A percentile compares a stretch with the other conserved stretches of the same genome.
phyloP scores from a whole-genome alignment of 148 eudicot species.

The Fagopyrum homotropicum region DNA sequence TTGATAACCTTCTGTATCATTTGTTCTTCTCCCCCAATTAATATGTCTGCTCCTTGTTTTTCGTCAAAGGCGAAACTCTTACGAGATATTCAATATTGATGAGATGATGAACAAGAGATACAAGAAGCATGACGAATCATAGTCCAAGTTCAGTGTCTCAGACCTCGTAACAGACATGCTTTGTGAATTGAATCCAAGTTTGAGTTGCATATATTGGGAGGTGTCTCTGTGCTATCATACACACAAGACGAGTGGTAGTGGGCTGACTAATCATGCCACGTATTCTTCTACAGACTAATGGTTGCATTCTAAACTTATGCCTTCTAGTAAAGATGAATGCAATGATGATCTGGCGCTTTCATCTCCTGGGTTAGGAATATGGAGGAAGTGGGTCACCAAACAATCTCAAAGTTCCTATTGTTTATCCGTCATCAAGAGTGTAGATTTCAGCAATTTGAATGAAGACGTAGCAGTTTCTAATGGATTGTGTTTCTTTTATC shows the following conservation, averaged over 20 bases:
- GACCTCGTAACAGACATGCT: slow-evolving; percentile 59
- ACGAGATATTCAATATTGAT: slow-evolving; percentile 47
- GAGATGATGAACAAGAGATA: slow-evolving; percentile 46
- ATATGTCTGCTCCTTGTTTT: too few species aligned
- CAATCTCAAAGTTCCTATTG: slow-evolving; percentile 36
- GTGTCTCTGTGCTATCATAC: slow-evolving; percentile 37
- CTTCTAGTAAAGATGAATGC: slow-evolving; percentile 25
- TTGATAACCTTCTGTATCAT: too few species aligned
- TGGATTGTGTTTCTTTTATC: slow-evolving; percentile 61
- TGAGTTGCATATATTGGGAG: slow-evolving; percentile 84
- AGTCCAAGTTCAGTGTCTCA: slow-evolving; percentile 68
- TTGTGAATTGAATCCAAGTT: slow-evolving; percentile 34
- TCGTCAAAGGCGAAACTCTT: slow-evolving; percentile 13
- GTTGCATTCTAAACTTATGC: slow-evolving; percentile 73
- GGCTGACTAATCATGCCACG: slow-evolving; percentile 18
- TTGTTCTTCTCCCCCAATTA: too few species aligned
- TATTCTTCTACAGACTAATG: slow-evolving; percentile 36
- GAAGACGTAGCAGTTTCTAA: slow-evolving; percentile 44
- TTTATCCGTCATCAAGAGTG: slow-evolving; percentile 57
- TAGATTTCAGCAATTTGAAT: slow-evolving; percentile 27
- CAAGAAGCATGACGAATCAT: slow-evolving; percentile 49
- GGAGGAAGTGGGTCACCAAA: slow-evolving; percentile 58
- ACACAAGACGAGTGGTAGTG: slow-evolving; percentile 16
- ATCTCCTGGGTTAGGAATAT: slow-evolving; percentile 58
- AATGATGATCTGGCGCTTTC: slow-evolving; percentile 39